A percentile compares a stretch with the other conserved stretches of the same genome.
Conservation (phyloP, 768 basidiomycete genomes). For the Tricholoma bakamatsutake region DNA sequence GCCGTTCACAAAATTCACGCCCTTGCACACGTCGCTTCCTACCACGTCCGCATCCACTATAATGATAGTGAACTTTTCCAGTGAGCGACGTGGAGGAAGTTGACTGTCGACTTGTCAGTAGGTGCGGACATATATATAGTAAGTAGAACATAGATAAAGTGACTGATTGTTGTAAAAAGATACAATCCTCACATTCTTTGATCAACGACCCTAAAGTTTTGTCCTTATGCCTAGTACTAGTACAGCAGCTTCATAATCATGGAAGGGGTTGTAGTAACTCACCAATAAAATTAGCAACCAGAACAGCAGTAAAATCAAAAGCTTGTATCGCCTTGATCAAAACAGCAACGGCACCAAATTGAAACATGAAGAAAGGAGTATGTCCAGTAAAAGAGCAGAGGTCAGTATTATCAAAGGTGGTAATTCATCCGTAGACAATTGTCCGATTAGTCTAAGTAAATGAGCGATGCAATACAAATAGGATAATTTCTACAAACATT, state of each 20-base stretch:
- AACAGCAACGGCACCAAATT: conserved; percentile 26
- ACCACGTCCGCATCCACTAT: conserved; percentile 75
- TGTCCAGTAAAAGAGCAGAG: not conserved
- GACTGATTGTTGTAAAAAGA: not conserved
- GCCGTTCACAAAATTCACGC: conserved; percentile 65
- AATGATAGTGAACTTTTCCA: conserved; percentile 54
- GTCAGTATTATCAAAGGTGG: not conserved
- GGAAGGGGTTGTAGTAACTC: not conserved
- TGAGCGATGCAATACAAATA: not conserved
- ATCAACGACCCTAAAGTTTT: conserved; percentile 51
- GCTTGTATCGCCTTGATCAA: conserved; percentile 61
- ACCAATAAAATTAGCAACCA: conserved; percentile 46
- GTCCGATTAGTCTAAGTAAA: too few species aligned
- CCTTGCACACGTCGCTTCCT: conserved; percentile 50
- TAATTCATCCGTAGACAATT: too few species aligned
- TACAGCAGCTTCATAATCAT: conserved; percentile 12
- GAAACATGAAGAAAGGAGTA: conserved; percentile 23
- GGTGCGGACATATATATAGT: conserved; percentile 40
- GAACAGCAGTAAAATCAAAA: conserved; percentile 58
- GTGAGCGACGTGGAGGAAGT: conserved; percentile 40
- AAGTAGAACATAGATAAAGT: not conserved
- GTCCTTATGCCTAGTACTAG: too few species aligned
- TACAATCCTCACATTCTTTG: conserved; percentile 43
- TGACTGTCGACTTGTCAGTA: conserved; percentile 39
- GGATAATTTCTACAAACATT: not conserved